These are phyloP conservation scores for Candida fluviatilis DNA, from an alignment of 805 yeast species.

Conservation along the genomic window DNA sequence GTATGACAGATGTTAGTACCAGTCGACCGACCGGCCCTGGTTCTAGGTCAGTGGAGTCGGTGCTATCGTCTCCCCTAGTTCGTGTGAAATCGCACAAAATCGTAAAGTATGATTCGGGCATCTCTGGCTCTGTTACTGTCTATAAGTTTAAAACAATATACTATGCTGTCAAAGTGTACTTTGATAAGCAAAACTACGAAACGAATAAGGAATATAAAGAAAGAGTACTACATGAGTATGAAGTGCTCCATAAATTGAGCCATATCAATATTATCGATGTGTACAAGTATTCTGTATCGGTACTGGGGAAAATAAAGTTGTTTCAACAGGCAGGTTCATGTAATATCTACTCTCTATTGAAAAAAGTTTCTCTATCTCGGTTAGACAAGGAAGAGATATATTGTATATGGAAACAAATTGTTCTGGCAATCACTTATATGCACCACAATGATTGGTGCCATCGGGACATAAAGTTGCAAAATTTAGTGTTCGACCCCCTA, in stretches of 20 bases:
- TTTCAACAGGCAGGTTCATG: conserved; percentile 31
- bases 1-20: neutral
- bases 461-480: conserved; percentile 49
- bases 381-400: conserved; percentile 12
- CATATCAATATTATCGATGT: conserved; percentile 35
- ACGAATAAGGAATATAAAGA: conserved; percentile 32
- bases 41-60: too few species aligned
- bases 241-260: conserved; percentile 19
- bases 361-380: neutral
- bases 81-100: neutral
- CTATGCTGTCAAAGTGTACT: conserved; percentile 47
- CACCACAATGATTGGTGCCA: conserved; percentile 40
- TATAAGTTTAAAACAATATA: neutral
- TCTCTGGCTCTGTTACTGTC: conserved; percentile 1
- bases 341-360: conserved; percentile 14
- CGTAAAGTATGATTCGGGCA: neutral
- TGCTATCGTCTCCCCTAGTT: neutral
- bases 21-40: too few species aligned
- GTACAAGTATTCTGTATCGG: conserved; percentile 23
- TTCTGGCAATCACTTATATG: conserved; percentile 33
- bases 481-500: conserved; percentile 30
- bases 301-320: conserved; percentile 20
- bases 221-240: conserved; percentile 37
- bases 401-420: conserved; percentile 40
- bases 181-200: conserved; percentile 36